Evolutionary conservation across 2,329 filamentous ascomycete species (phyloP).

Genomic region (Onygenales sp.): DNA sequence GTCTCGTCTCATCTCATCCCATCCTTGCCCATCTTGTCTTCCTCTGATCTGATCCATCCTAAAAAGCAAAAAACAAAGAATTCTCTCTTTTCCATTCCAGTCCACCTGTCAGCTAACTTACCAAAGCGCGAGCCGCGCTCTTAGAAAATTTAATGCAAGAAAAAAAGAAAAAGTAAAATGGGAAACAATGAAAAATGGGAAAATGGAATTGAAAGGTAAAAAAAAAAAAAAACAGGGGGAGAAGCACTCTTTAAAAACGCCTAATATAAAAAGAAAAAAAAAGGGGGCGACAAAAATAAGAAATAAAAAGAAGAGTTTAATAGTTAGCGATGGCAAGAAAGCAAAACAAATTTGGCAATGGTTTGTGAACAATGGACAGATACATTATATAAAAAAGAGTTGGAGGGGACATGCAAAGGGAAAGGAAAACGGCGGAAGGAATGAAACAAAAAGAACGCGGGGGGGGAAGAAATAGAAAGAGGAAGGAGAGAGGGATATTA

Average conservation of each 20-base stretch:
- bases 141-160: background rate
- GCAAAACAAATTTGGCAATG: too few relatives aligned
- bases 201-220: background rate
- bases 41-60: too few relatives aligned
- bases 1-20: too few relatives aligned
- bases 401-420: too few relatives aligned
- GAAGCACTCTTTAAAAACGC: background rate
- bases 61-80: too few relatives aligned
- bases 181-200: background rate
- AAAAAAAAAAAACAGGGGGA: background rate
- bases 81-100: background rate
- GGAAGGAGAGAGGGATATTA: background rate
- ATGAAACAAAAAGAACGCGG: background rate
- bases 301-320: background rate
- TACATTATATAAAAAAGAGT: too few relatives aligned
- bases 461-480: background rate
- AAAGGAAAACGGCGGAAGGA: background rate
- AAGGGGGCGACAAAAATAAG: background rate
- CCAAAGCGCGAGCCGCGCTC: background rate
- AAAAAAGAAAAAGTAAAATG: background rate
- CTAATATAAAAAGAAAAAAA: background rate
- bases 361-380: too few relatives aligned
- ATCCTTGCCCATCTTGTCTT: too few relatives aligned
- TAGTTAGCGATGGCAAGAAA: background rate
- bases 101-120: background rate